A percentile compares a stretch with the other conserved stretches of the same genome.
Evolutionary conservation across 768 basidiomycete species (phyloP).

Genomic region (Leucosporidium scottii): DNA sequence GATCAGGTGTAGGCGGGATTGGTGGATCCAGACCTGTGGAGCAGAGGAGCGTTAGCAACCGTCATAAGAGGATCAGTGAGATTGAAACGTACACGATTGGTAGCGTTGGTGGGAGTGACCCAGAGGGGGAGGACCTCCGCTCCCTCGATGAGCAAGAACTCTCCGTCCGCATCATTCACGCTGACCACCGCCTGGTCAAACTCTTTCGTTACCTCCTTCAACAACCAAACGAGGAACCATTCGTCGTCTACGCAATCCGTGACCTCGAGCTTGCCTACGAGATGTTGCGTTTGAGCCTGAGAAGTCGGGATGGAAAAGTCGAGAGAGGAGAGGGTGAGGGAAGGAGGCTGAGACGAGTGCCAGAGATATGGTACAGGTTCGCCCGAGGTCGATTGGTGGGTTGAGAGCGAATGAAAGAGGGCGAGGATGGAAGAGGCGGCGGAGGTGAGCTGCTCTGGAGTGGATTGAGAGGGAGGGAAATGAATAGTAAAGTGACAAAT

Average conservation of each 20-base stretch:
- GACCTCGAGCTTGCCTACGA: constrained; percentile 80
- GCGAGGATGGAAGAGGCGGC: background rate
- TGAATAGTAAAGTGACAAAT: background rate
- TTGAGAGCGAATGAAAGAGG: background rate
- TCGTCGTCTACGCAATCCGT: constrained; percentile 98
- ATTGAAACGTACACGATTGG: constrained; percentile 89
- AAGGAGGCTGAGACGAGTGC: constrained; percentile 12
- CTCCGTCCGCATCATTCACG: constrained; percentile 73
- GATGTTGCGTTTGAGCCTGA: constrained; percentile 9
- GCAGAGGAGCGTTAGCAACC: background rate
- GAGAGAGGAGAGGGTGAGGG: constrained; percentile 1
- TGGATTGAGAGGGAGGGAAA: background rate
- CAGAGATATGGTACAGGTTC: constrained; percentile 12
- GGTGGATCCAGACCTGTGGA: constrained; percentile 79
- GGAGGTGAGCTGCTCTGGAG: background rate
- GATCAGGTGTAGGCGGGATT: constrained; percentile 74
- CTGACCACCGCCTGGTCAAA: constrained; percentile 64
- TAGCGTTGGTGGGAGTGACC: constrained; percentile 84
- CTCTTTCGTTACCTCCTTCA: constrained; percentile 64
- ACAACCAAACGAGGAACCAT: constrained; percentile 88
- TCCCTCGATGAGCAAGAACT: constrained; percentile 93
- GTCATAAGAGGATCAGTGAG: no score
- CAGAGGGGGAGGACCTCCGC: constrained; percentile 80
- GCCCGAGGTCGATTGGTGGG: background rate
- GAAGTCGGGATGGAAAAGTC: background rate